Conservation (phyloP, 139 green algal species). For the Chlorella sorokiniana region DNA sequence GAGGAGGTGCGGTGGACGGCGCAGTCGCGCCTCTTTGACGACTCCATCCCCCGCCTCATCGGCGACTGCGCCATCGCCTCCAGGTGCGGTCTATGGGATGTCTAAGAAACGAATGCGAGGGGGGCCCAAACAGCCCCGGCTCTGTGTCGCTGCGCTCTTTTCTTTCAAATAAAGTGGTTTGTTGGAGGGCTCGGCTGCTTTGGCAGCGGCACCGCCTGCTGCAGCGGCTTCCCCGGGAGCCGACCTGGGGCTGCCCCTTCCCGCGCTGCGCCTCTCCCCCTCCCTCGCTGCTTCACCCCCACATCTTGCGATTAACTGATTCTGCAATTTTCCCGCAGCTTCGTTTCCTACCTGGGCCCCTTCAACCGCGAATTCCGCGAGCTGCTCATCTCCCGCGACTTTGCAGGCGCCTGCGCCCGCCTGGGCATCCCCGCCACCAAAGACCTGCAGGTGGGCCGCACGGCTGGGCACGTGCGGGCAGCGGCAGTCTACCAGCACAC, state of each 20-base stretch:
- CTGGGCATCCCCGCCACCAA: constrained; percentile 80
- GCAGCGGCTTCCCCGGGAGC: too few species aligned
- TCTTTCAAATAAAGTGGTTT: neutral
- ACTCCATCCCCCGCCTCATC: constrained; percentile 82
- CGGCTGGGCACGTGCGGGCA: too few species aligned
- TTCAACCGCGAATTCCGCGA: constrained; percentile 97
- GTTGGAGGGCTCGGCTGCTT: too few species aligned
- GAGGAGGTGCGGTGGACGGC: constrained; percentile 92
- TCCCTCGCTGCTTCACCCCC: too few species aligned
- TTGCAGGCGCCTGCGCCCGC: constrained; percentile 77
- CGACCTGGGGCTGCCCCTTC: too few species aligned
- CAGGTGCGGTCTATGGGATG: constrained; percentile 6
- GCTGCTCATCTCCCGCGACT: constrained; percentile 82
- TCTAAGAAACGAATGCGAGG: neutral
- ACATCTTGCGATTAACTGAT: neutral
- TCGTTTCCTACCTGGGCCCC: constrained; percentile 91
- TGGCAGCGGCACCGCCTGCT: too few species aligned
- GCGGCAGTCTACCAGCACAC: too few species aligned
- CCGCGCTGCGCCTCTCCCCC: too few species aligned
- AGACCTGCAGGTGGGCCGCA: constrained; percentile 71
- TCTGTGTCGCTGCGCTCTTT: neutral
- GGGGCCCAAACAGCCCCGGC: neutral
- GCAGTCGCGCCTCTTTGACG: constrained; percentile 87
- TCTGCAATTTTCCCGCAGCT: constrained; percentile 38
- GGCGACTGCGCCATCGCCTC: constrained; percentile 60